Evolutionary conservation across 2,329 filamentous ascomycete species (phyloP).

Genomic region (Emergomyces orientalis): DNA sequence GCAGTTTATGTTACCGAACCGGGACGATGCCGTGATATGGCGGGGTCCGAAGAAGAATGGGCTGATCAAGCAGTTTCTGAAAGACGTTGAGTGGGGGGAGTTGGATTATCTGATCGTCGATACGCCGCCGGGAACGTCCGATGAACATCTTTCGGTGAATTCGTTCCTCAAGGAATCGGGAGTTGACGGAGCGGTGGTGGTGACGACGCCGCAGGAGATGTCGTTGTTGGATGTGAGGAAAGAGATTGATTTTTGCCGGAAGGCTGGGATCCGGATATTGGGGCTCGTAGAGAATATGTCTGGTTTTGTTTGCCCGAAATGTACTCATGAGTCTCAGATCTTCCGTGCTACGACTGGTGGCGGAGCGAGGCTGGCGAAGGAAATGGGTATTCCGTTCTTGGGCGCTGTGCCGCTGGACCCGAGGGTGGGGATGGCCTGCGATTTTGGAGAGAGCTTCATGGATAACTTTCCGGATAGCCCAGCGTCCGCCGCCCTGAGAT

Average conservation of each 20-base stretch:
- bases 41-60: constrained; percentile 97
- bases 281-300: constrained; percentile 98
- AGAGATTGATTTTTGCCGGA: constrained; percentile 94
- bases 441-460: constrained; percentile 95
- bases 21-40: constrained; percentile 96
- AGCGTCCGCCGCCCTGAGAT: constrained; percentile 70
- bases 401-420: constrained; percentile 88
- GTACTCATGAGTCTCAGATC: constrained; percentile 69
- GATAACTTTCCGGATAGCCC: constrained; percentile 90
- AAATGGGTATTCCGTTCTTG: constrained; percentile 80
- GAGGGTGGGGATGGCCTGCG: constrained; percentile 88
- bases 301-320: constrained; percentile 91
- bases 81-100: constrained; percentile 96
- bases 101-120: constrained; percentile 90
- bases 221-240: constrained; percentile 86
- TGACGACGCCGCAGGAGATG: constrained; percentile 94
- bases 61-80: constrained; percentile 93
- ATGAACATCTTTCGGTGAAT: constrained; percentile 93
- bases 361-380: constrained; percentile 66
- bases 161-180: constrained; percentile 82
- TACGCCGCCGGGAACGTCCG: constrained; percentile 87
- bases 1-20: constrained; percentile 92
- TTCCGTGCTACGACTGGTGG: constrained; percentile 89
- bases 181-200: constrained; percentile 84
- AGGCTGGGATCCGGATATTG: constrained; percentile 79